Percentiles rank a stretch among this genome's conserved stretches.
Evolutionary conservation across 768 basidiomycete species (phyloP).

Genomic region (Amanita pseudoporphyria): DNA sequence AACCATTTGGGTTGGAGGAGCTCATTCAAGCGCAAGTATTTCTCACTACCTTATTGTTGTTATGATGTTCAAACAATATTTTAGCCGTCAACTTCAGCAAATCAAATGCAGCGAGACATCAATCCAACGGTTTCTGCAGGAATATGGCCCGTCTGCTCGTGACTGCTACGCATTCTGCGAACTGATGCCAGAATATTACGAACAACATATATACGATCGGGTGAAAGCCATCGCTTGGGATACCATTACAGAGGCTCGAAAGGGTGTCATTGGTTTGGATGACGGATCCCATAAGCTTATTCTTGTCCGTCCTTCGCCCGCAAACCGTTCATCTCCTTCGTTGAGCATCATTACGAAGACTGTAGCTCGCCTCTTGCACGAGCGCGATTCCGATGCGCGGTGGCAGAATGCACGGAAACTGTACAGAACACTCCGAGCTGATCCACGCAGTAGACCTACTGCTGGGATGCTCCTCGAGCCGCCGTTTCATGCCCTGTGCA

Average conservation of each 20-base stretch:
- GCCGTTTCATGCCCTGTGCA: constrained; percentile 8
- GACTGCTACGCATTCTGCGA: constrained; percentile 4
- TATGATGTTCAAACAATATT: constrained; percentile 3
- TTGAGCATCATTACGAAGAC: too few species aligned
- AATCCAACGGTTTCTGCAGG: constrained; percentile 5
- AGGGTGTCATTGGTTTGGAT: background rate
- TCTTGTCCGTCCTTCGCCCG: constrained; percentile 5
- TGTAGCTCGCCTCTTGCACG: too few species aligned
- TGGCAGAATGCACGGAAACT: constrained; percentile 8
- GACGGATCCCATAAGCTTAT: constrained; percentile 1
- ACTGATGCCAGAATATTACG: background rate
- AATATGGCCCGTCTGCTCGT: constrained; percentile 4
- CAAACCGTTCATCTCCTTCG: too few species aligned
- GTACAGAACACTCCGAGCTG: constrained; percentile 7
- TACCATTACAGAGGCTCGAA: constrained; percentile 1
- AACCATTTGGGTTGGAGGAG: constrained; percentile 8
- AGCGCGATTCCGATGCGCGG: too few species aligned
- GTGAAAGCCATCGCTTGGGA: background rate
- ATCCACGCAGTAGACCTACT: constrained; percentile 4
- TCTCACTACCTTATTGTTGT: constrained; percentile 1
- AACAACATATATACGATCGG: background rate
- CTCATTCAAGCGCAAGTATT: constrained; percentile 9
- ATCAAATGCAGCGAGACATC: constrained; percentile 5
- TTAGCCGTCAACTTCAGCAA: constrained; percentile 7
- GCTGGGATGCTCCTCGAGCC: constrained; percentile 8